These are phyloP conservation scores for Corylus heterophylla DNA, from an alignment of 306 rosid genomes.

Conservation along the genomic window DNA sequence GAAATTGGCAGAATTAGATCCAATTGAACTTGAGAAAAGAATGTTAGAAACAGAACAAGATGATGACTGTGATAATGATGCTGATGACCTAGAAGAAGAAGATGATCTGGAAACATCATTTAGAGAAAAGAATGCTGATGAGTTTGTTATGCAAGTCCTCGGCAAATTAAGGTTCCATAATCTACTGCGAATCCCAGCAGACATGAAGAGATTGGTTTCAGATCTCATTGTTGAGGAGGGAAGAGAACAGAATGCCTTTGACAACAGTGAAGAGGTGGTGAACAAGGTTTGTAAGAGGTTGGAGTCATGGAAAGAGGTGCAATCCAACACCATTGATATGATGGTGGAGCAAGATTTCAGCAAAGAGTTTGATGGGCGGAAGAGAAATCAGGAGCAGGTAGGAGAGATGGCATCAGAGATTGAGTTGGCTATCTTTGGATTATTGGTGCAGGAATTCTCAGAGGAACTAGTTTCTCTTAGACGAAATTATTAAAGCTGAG, in stretches of 20 bases:
- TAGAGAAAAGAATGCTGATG: conserved; percentile 33
- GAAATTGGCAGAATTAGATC: conserved; percentile 80
- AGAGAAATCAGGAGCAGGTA: conserved; percentile 38
- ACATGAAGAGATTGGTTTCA: conserved; percentile 51
- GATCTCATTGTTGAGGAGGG: conserved; percentile 77
- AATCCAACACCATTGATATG: conserved; percentile 73
- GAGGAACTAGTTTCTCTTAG: conserved; percentile 52
- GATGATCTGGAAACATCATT: conserved; percentile 23
- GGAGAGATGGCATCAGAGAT: conserved; percentile 55
- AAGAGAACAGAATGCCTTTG: conserved; percentile 15
- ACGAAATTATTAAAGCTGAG: conserved; percentile 15
- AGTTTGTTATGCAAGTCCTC: conserved; percentile 41
- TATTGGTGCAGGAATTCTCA: conserved; percentile 66
- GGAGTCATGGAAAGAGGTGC: conserved; percentile 74
- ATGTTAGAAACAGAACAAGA: conserved; percentile 53
- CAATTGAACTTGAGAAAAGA: conserved; percentile 72
- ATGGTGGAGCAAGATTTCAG: conserved; percentile 74
- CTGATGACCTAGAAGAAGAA: conserved; percentile 28
- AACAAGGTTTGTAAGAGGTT: conserved; percentile 52
- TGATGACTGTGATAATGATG: conserved; percentile 16
- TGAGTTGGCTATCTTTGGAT: conserved; percentile 61
- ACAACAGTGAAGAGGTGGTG: conserved; percentile 40
- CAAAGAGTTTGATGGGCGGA: conserved; percentile 61
- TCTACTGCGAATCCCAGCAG: conserved; percentile 32
- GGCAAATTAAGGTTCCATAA: conserved; percentile 28